Evolutionary conservation across 2,329 filamentous ascomycete species (phyloP), one percentile per base, ranked within the genome.

Genomic region (Penicillium crustosum): DNA sequence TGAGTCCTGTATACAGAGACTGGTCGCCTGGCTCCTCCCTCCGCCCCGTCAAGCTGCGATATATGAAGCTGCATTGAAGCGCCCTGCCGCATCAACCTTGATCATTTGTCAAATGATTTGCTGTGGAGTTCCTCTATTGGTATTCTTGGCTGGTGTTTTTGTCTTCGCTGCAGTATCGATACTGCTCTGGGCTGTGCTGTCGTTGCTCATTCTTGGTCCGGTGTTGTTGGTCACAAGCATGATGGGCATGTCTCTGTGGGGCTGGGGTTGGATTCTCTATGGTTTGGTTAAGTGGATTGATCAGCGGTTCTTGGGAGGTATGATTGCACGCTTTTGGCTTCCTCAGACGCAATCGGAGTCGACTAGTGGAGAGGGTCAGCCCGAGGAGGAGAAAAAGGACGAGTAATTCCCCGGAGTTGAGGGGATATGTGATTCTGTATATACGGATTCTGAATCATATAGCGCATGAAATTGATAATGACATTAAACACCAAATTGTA

Each of bases 81-180:
- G 67, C 1, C 71, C 71, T 5, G 68, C 72, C 31, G 68, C 70
- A 2, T 63, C 70, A 19, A 71, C 69, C 13, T 73, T 74, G 29
- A 55, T 73, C 15, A 58, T 72, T 21, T 72, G 70, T 31, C 71
- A 74, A 50, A 49, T 68, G 42, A 66, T 74, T 19, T 74, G 72
- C 52, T 73, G 70, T 23, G 71, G 70, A 2, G 67, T 74, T 6
- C 72, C 72, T n/a, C 38, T 73, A 25, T 51, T 74, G 12, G 64
- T 74, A 0, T 74, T 74, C 21, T 38, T 73, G 23, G 70, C 67
- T 0, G 72, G 71, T 0, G 68, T 71, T 23, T 67, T 73, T 29
- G 17, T 73, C 5, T 73, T 74, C 49, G 71, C 71, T 0, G 69
- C 68, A 3, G 69, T 74, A 4, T 65, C 71, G 6, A 53, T 70